A percentile compares a stretch with the other conserved stretches of the same genome.
Evolutionary conservation across 129 eudicot genomes (phyloP).

Genomic region (Deinandra increscens): DNA sequence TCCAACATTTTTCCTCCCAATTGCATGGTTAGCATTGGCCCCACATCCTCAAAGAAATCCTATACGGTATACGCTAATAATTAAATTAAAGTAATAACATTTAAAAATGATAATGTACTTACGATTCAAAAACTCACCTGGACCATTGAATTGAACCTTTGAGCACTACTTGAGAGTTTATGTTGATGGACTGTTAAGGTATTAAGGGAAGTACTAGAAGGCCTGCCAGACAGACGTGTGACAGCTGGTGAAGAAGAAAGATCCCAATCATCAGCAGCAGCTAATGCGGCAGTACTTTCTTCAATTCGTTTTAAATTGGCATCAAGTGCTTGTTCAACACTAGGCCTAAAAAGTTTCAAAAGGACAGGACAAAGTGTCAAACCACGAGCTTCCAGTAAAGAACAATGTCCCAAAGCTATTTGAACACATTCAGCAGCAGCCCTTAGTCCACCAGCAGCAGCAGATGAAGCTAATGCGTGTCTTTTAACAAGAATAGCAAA

Average conservation of each 20-base stretch:
- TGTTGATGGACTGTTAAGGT: constrained; percentile 47
- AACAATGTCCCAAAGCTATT: constrained; percentile 97
- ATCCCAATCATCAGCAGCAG: constrained; percentile 99
- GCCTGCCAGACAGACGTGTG: constrained; percentile 73
- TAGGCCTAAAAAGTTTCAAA: constrained; percentile 85
- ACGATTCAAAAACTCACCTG: constrained; percentile 50
- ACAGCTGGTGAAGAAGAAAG: constrained; percentile 61
- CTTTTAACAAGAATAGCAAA: constrained; percentile 85
- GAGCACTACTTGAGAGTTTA: constrained; percentile 96
- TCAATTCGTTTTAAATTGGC: constrained; percentile 92
- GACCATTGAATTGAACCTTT: constrained; percentile 90
- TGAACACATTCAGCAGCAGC: constrained; percentile 99
- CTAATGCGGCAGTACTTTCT: constrained; percentile 95
- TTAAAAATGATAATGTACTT: not conserved
- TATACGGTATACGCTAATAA: constrained; percentile 30
- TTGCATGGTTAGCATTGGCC: constrained; percentile 91
- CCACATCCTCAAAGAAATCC: constrained; percentile 98
- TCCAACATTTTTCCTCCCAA: constrained; percentile 91
- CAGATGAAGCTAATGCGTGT: constrained; percentile 96
- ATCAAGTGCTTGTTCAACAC: constrained; percentile 98
- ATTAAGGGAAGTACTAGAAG: constrained; percentile 47
- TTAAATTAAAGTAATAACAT: not conserved
- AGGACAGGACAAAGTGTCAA: constrained; percentile 94
- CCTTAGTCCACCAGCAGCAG: constrained; percentile 98
- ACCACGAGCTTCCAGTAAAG: constrained; percentile 85